Conservation (phyloP, 306 rosid species). For the Trifolium pratense region DNA sequence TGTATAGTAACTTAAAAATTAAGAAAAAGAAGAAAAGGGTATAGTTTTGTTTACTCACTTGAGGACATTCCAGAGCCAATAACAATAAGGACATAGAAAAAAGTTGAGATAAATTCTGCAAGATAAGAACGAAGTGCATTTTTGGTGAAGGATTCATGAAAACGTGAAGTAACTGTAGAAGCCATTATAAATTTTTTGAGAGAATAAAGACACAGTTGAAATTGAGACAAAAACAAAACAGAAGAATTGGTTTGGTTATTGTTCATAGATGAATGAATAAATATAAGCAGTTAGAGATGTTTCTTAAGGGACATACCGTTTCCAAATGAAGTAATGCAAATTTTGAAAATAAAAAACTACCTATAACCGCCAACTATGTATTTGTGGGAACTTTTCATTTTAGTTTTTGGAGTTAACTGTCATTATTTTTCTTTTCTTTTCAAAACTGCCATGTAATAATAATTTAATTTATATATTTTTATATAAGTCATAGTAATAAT, state of each 20-base stretch:
- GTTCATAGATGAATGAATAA: background rate
- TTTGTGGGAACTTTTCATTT: background rate
- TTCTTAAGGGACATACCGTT: conserved; percentile 13
- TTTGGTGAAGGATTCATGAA: conserved; percentile 60
- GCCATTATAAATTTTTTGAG: conserved; percentile 50
- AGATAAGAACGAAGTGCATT: conserved; percentile 75
- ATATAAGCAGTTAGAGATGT: background rate
- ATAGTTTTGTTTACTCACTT: conserved; percentile 32
- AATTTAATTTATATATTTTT: too few relatives aligned
- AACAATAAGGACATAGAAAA: conserved; percentile 71
- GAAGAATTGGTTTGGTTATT: background rate
- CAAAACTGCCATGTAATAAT: too few relatives aligned
- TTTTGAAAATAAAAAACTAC: conserved; percentile 35
- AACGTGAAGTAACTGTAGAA: conserved; percentile 52
- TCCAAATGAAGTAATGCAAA: conserved; percentile 4
- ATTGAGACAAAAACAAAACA: background rate
- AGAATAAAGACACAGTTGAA: background rate
- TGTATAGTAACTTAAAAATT: too few relatives aligned
- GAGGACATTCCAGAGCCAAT: conserved; percentile 82
- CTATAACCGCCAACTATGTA: conserved; percentile 32
- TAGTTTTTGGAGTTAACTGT: conserved; percentile 12
- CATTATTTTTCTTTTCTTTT: background rate
- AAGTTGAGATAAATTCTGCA: conserved; percentile 88
- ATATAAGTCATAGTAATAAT: too few relatives aligned
- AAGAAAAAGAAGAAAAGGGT: too few relatives aligned